Percentiles rank a stretch among this genome's conserved stretches.
Conservation (phyloP, 2,329 filamentous ascomycete genomes). For the Penicillium sp. region DNA sequence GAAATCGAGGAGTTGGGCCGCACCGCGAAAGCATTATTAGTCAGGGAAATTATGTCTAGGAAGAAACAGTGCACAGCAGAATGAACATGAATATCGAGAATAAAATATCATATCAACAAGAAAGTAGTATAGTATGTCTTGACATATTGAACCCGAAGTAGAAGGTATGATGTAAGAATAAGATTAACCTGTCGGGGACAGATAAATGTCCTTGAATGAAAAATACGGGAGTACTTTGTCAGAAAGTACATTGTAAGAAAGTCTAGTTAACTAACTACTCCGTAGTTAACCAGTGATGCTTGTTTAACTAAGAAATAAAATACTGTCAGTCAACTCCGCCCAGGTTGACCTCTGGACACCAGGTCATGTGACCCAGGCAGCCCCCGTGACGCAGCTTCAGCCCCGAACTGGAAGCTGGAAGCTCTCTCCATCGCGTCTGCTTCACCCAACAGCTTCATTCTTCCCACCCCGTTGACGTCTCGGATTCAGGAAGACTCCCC, state of each 20-base stretch:
- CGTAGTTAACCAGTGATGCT: not conserved
- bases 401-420: constrained; percentile 26
- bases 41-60: not conserved
- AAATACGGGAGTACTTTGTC: not conserved
- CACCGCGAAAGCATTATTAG: constrained; percentile 12
- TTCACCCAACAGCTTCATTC: constrained; percentile 32
- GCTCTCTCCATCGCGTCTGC: constrained; percentile 29
- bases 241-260: too few species aligned
- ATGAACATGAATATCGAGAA: not conserved
- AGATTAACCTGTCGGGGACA: not conserved
- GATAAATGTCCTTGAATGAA: not conserved
- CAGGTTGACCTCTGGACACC: not conserved
- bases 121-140: not conserved
- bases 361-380: constrained; percentile 38
- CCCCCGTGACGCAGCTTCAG: constrained; percentile 41
- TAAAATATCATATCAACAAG: not conserved
- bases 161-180: constrained; percentile 6
- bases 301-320: not conserved
- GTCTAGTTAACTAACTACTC: too few species aligned
- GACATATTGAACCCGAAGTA: not conserved
- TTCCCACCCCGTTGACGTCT: constrained; percentile 12
- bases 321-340: constrained; percentile 5
- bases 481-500: constrained; percentile 13
- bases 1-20: constrained; percentile 33
- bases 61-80: not conserved